Evolutionary conservation across 176 grass and related monocot genomes (phyloP).

Genomic region (Puya raimondii): DNA sequence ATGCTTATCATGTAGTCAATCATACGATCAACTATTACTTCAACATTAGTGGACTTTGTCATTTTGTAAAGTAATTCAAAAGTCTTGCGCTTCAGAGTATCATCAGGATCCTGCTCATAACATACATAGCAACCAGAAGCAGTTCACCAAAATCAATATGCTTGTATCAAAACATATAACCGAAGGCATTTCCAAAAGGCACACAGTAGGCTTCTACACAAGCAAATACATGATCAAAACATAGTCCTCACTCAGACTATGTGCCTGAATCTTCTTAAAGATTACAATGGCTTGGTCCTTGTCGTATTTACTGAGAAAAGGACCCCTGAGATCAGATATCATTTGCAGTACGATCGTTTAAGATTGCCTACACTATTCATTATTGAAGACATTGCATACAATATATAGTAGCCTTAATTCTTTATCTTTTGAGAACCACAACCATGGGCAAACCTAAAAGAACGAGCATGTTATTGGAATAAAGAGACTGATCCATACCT

Average conservation of each 20-base stretch:
- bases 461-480: neutral
- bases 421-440: neutral
- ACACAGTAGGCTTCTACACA: too few relatives aligned
- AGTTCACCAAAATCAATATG: neutral
- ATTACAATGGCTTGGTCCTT: neutral
- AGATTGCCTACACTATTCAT: too few relatives aligned
- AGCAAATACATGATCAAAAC: too few relatives aligned
- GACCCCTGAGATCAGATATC: neutral
- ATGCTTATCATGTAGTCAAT: slow-evolving; percentile 98
- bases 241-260: too few relatives aligned
- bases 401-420: neutral
- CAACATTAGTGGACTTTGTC: slow-evolving; percentile 99
- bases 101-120: slow-evolving; percentile 78
- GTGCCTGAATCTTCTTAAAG: neutral
- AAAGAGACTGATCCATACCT: slow-evolving; percentile 38
- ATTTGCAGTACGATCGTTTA: neutral
- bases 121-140: slow-evolving; percentile 1
- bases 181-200: too few relatives aligned
- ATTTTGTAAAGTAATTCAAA: slow-evolving; percentile 99
- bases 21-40: slow-evolving; percentile 99
- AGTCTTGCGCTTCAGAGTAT: slow-evolving; percentile 96
- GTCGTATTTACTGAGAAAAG: neutral
- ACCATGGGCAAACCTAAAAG: neutral
- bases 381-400: too few relatives aligned
- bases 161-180: too few relatives aligned